phyloP scores from a whole-genome alignment of 2,329 filamentous ascomycete genomes.

The Epichloe elymi region DNA sequence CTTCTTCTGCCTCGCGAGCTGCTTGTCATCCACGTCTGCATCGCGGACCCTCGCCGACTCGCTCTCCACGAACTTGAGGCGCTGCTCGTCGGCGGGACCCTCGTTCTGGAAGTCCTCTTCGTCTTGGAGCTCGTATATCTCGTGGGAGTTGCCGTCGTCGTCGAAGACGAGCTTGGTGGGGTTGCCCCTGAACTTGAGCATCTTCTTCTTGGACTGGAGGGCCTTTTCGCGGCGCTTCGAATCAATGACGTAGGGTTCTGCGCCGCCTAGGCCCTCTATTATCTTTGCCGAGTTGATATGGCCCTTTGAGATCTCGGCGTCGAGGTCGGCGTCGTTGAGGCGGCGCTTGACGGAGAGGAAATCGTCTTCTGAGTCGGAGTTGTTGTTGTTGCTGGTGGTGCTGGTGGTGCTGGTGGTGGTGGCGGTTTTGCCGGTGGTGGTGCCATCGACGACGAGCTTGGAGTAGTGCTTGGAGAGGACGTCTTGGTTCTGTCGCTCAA shows the following conservation, averaged over 20 bases:
- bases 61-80: slow-evolving; percentile 62
- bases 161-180: slow-evolving; percentile 82
- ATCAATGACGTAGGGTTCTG: slow-evolving; percentile 70
- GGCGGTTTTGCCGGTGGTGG: slow-evolving; percentile 44
- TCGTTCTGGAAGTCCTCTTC: slow-evolving; percentile 67
- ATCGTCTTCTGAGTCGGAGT: slow-evolving; percentile 36
- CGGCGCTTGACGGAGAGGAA: slow-evolving; percentile 85
- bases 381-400: background rate
- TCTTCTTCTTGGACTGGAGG: slow-evolving; percentile 88
- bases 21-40: slow-evolving; percentile 76
- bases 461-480: slow-evolving; percentile 88
- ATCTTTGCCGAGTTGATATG: slow-evolving; percentile 37
- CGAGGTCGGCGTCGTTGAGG: slow-evolving; percentile 57
- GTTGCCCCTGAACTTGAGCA: slow-evolving; percentile 79
- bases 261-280: slow-evolving; percentile 54
- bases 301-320: slow-evolving; percentile 33
- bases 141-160: slow-evolving; percentile 75
- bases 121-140: slow-evolving; percentile 77
- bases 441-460: slow-evolving; percentile 58
- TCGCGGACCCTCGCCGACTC: slow-evolving; percentile 59
- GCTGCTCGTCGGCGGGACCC: slow-evolving; percentile 64
- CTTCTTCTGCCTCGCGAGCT: slow-evolving; percentile 62
- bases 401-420: slow-evolving; percentile 40
- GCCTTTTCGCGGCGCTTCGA: slow-evolving; percentile 92
- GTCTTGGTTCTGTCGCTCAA: slow-evolving; percentile 91